Evolutionary conservation across 1,139 yeast genomes (phyloP), one percentile per base, ranked within the genome.

Genomic region (Diutina pseudorugosa): DNA sequence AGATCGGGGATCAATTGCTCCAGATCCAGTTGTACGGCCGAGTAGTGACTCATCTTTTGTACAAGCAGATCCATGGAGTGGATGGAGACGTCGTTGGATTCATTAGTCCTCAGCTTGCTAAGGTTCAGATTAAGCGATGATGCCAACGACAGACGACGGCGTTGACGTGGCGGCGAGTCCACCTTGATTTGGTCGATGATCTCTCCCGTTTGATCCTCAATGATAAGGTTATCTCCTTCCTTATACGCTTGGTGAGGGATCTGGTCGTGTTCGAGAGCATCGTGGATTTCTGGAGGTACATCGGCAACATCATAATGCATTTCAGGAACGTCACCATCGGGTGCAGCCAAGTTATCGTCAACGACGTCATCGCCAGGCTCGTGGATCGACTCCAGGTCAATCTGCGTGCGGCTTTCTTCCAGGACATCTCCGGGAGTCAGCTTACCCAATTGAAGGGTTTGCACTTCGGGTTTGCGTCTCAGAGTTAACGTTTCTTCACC

Each of bases 151-250:
- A 23, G 21, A 5, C 19, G 12, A 2, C 50, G 36, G 9, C 19
- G 27, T n/a, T n/a, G 30, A 14, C 36, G 41, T 7, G n/a, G 16
- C 21, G 21, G 44, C 21, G 44, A 41, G 4, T 45, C 40, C 2
- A 27, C 16, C 41, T 27, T 25, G 9, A 51, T 51, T 2, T 69
- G 61, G 57, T 79, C 81, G 51, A 91, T 62, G 47, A 89, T 57
- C 61, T 91, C 97, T 53, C 98, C 98, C 53, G 80, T 75, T 55
- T 76, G 79, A 65, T 89, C 94, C 63, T 91, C 98, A 55, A 91
- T 73, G 53, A 91, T 77, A 48, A 90, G 65, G 47, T 75, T 71
- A 47, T 71, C 62, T 27, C 95, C 96, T 61, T 88, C 96, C 6
- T 33, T 33, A 45, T 45, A 45, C 6, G 49, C 49, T 4, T 33